phyloP scores from a whole-genome alignment of 495 filamentous ascomycete species.

The Talaromyces stipitatus region DNA sequence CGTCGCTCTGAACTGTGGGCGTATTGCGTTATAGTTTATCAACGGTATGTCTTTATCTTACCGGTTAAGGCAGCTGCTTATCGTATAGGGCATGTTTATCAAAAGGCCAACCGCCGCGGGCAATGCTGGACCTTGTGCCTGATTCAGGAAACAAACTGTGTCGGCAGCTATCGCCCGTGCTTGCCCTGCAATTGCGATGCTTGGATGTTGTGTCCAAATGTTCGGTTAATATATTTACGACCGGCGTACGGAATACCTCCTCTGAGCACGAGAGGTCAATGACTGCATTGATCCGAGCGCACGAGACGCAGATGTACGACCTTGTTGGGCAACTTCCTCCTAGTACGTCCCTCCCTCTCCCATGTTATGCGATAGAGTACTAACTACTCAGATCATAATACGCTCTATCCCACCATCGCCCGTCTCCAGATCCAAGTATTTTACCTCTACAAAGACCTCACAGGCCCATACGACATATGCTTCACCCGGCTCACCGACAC shows the following conservation, averaged over 20 bases:
- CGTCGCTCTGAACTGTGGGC: conserved; percentile 32
- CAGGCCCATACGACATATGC: conserved; percentile 18
- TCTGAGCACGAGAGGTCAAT: conserved; percentile 29
- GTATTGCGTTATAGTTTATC: conserved; percentile 33
- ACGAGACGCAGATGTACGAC: conserved; percentile 26
- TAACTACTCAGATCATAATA: conserved; percentile 20
- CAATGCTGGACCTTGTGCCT: conserved; percentile 24
- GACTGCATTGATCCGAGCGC: conserved; percentile 27
- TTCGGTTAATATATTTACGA: conserved; percentile 24
- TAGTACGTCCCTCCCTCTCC: conserved; percentile 11
- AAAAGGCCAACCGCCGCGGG: conserved; percentile 32
- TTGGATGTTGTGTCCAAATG: conserved; percentile 29
- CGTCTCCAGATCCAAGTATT: conserved; percentile 32
- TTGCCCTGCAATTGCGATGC: conserved; percentile 27
- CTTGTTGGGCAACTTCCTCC: conserved; percentile 22
- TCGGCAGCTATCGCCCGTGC: conserved; percentile 21
- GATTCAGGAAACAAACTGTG: conserved; percentile 24
- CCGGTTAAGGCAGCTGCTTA: background rate
- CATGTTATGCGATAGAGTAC: background rate
- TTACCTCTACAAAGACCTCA: conserved; percentile 35
- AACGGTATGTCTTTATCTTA: conserved; percentile 18
- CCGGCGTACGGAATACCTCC: conserved; percentile 31
- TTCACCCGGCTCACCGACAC: conserved; percentile 25
- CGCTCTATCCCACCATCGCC: conserved; percentile 22
- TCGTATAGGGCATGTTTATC: conserved; percentile 23